Base-by-base conservation (phyloP, 139 green algal genomes). In the Volvox africanus region DNA sequence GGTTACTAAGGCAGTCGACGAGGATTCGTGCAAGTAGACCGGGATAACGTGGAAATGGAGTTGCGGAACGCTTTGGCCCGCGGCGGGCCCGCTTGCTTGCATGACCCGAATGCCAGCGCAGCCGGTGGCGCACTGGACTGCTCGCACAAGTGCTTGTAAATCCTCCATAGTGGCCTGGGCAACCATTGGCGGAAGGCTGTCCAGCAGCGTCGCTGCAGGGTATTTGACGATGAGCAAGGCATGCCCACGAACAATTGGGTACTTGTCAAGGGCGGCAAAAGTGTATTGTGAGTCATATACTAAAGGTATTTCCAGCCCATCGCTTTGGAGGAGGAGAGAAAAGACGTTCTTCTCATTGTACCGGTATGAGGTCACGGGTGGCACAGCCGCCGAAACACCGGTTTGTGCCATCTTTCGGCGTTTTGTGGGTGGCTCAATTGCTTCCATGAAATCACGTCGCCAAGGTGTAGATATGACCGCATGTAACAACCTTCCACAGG, bases 11-110 rank as follows among this genome's bases (percentile, higher is more conserved):
- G 73, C 9, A 30, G 71, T 11, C 6, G 69, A 14, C 2, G 67
- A 44, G 65, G 19, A 20, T 24, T 76, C 50, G 26, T 11, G 35
- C 62, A 21, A 3, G 82, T 95, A 92, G 9, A 88, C 86, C 16
- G 94, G 94, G 9, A 96, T 88, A 50, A 96, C 30, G 79, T 96
- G 94, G 86, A 93, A 94, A 84, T 96, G 94, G 13, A 96, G 87
- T 84, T 96, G 94, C 22, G 92, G 92, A 2, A 96, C 89, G 17
- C 82, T 89, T 76, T 96, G 94, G 24, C 94, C 94, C 13, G 92
- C 94, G 26, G 78, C 89, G 50, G 92, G 91, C 6, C 94, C 92
- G 44, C 88, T 94, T 76, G 90, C 76, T 77, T 94, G 91, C 32
- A 44, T 67, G 16, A 95, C 68, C 19, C 76, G 68, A 1, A 96